A percentile compares a stretch with the other conserved stretches of the same genome.
phyloP scores from a whole-genome alignment of 1,284 basidiomycete species.

The Hypsizygus ulmarius region DNA sequence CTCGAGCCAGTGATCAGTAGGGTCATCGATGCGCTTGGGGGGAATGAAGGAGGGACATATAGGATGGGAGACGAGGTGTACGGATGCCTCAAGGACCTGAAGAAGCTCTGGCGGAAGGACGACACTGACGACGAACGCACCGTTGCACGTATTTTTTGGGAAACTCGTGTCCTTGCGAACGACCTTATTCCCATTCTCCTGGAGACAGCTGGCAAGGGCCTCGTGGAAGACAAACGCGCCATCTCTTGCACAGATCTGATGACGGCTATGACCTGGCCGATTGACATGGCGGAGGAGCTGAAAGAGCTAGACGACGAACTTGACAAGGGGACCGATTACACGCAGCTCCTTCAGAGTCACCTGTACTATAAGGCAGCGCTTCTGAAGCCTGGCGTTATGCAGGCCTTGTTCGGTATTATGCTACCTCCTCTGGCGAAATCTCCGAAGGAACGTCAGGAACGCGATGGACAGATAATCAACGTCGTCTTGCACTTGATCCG shows the following conservation, averaged over 20 bases:
- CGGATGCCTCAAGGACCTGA: conserved; percentile 89
- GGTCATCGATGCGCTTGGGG: conserved; percentile 75
- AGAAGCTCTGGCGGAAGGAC: conserved; percentile 92
- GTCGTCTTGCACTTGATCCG: conserved; percentile 88
- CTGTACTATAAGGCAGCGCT: conserved; percentile 84
- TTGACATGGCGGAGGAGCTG: conserved; percentile 88
- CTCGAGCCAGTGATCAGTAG: conserved; percentile 65
- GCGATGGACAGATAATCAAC: conserved; percentile 84
- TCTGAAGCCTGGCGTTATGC: conserved; percentile 62
- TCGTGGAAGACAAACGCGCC: conserved; percentile 80
- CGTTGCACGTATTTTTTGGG: conserved; percentile 87
- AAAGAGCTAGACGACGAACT: conserved; percentile 82
- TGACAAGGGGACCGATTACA: conserved; percentile 82
- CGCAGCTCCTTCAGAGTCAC: conserved; percentile 76
- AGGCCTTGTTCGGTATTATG: conserved; percentile 67
- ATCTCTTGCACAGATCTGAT: conserved; percentile 86
- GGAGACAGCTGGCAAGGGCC: conserved; percentile 73
- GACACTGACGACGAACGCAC: conserved; percentile 94
- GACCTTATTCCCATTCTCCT: conserved; percentile 86
- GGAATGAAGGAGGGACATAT: conserved; percentile 68
- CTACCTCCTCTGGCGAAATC: conserved; percentile 68
- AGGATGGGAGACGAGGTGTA: conserved; percentile 81
- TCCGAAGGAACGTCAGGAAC: conserved; percentile 63
- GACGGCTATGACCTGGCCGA: conserved; percentile 96
- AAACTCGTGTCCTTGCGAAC: conserved; percentile 76